These are phyloP conservation scores for Domatiomyces catenatus DNA, from an alignment of 2,329 filamentous ascomycete species.

Conservation along the genomic window DNA sequence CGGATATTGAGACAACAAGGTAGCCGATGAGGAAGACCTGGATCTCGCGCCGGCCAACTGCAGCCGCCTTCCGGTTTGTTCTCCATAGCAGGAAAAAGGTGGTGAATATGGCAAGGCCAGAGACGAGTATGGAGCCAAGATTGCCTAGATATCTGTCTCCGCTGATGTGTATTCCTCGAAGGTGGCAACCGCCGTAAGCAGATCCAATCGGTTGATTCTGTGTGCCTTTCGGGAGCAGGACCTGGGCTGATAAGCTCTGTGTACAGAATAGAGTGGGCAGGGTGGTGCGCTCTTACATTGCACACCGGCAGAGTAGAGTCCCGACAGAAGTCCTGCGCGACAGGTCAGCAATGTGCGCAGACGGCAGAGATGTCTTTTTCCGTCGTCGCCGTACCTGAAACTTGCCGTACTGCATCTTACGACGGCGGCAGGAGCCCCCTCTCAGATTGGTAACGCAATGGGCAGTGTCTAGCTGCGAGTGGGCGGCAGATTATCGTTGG, in stretches of 20 bases:
- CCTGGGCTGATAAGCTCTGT: conserved; percentile 10
- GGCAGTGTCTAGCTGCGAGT: not conserved
- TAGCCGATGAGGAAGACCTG: conserved; percentile 82
- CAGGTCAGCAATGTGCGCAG: conserved; percentile 5
- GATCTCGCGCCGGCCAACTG: conserved; percentile 92
- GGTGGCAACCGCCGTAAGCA: conserved; percentile 54
- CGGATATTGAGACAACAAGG: conserved; percentile 77
- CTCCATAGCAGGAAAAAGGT: conserved; percentile 55
- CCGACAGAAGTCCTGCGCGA: conserved; percentile 57
- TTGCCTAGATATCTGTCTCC: conserved; percentile 58
- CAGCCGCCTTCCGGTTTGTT: conserved; percentile 81
- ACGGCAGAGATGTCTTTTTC: not conserved
- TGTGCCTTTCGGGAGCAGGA: conserved; percentile 47
- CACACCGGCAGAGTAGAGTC: conserved; percentile 71
- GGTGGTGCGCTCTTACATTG: conserved; percentile 48
- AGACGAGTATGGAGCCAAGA: conserved; percentile 78
- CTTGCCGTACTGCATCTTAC: not conserved
- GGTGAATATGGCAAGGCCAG: conserved; percentile 57
- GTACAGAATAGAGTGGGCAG: conserved; percentile 8
- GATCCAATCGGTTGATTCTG: conserved; percentile 42
- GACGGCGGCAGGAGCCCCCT: not conserved
- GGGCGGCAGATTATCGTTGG: not conserved
- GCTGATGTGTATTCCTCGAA: conserved; percentile 60
- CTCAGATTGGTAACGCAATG: not conserved
- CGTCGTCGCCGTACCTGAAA: not conserved